Base-by-base conservation (phyloP, 2,329 filamentous ascomycete species). In the Colletotrichum gigasporum region DNA sequence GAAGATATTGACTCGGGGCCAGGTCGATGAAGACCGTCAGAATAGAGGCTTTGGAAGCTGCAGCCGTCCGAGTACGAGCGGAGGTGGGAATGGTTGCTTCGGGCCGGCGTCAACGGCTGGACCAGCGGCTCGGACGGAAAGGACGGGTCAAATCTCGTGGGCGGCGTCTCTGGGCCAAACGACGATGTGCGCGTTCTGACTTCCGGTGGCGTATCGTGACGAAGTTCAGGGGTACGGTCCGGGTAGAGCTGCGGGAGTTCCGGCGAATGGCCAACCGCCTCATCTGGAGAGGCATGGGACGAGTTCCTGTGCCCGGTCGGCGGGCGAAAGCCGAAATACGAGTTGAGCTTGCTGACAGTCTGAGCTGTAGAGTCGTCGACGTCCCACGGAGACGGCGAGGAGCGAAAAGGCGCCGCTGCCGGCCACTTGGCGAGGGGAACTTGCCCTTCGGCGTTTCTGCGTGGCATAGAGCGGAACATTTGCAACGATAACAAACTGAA, bases 401-500 rank as follows among this genome's bases (percentile, higher is more conserved):
- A 61, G 16, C 56, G 62, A 22, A 37, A 48, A 11, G 44, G 18
- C 12, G 39, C 50, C 18, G 44, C 28, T n/a, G 62, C 42, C 12
- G 62, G 62, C 62, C 62, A 64, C 11, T 55, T 64, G 35, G 62
- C 62, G 35, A 61, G 57, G 42, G 57, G 55, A 26, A 64, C 62
- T 24, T 59, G 56, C 30, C 56, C 56, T 20, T 64, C 62, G 20
- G 48, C 22, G 16, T 54, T 61, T 50, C 48, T 64, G 24, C 62
- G 62, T 28, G 56, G 48, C 48, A 64, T 64, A 26, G 56, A 48
- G 44, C 39, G 48, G 30, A 44, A 62, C 56, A 64, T 58, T 22
- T 52, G 56, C n/a, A 42, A 52, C 6, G 28, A 53, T 16, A 55
- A 48, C 60, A 59, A 61, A 35, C 16, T 50, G 56, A 55, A 50